Evolutionary conservation across 208 protist species (phyloP).

Genomic region (Trypanosoma lewisi): DNA sequence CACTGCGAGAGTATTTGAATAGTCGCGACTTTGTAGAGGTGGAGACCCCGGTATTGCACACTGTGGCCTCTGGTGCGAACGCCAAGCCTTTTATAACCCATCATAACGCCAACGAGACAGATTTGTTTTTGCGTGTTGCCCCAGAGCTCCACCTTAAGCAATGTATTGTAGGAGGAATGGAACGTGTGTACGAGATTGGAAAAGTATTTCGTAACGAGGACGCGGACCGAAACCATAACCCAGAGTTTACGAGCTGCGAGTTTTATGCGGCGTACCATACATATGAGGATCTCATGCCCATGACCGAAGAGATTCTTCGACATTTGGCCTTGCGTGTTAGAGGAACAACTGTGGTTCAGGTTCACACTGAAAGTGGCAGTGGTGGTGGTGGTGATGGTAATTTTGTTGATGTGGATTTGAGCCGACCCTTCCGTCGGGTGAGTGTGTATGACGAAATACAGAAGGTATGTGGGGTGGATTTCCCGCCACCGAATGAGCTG

Average conservation of each 20-base stretch:
- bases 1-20: slow-evolving; percentile 76
- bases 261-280: slow-evolving; percentile 93
- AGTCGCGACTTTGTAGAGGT: slow-evolving; percentile 87
- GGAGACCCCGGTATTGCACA: slow-evolving; percentile 93
- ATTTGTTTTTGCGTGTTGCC: slow-evolving; percentile 88
- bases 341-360: slow-evolving; percentile 40
- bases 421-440: slow-evolving; percentile 81
- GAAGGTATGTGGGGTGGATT: slow-evolving; percentile 57
- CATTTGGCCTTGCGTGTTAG: slow-evolving; percentile 52
- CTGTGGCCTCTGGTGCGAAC: slow-evolving; percentile 87
- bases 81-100: slow-evolving; percentile 92
- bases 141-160: slow-evolving; percentile 95
- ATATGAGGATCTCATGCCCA: slow-evolving; percentile 91
- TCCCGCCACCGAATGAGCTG: slow-evolving; percentile 76
- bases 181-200: slow-evolving; percentile 95
- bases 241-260: slow-evolving; percentile 95
- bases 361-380: slow-evolving; percentile 27
- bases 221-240: slow-evolving; percentile 94
- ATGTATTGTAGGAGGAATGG: slow-evolving; percentile 93
- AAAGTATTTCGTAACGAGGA: slow-evolving; percentile 94
- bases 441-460: slow-evolving; percentile 88
- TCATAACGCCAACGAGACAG: slow-evolving; percentile 83
- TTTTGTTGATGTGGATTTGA: slow-evolving; percentile 77
- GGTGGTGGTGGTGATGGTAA: not conserved
- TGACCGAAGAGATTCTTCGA: slow-evolving; percentile 93